Evolutionary conservation across 2,329 filamentous ascomycete genomes (phyloP), one percentile per base, ranked within the genome.

Genomic region (Penicillium corylophilum): DNA sequence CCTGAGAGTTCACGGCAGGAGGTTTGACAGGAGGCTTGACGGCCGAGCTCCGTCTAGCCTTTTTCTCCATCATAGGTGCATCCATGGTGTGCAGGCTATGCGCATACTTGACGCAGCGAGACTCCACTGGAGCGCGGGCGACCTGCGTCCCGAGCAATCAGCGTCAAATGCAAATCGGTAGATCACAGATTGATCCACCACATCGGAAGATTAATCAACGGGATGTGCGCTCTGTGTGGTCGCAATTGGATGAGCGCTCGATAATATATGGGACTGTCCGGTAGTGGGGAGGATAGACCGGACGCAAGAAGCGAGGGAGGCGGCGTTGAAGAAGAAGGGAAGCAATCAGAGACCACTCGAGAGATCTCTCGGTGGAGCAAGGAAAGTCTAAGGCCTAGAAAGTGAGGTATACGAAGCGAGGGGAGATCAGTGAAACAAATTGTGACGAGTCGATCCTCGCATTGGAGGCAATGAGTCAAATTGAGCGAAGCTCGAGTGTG

Each of bases 41-140:
- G 45, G 61, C 54, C 51, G 58, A 59, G 49, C 60, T 64, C 47
- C 61, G 64, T 26, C 56, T 63, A 47, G 62, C 60, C 55, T 59
- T 64, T 40, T 44, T 54, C 36, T 69, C 62, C 64, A 67, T 69
- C 26, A 47, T 59, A 49, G 46, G 45, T 54, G 50, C 42, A 45
- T 55, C 50, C 53, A 60, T 55, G 48, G 39, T 48, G 22, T 26
- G 39, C 57, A 56, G 22, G 46, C 46, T 48, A 52, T 59, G 49
- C 55, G 60, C 64, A 65, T 64, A 43, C 54, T 62, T 63, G 60
- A 62, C 56, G 60, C 61, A 59, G 61, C 26, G 59, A 44, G 51
- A 50, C 54, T 62, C 57, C 55, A 55, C 54, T 55, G 53, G 53
- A 54, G 44, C 51, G 55, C 54, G 56, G 51, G 44, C 50, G 50